These are phyloP conservation scores for Drechslerella coelobrocha DNA, from an alignment of 2,329 filamentous ascomycete genomes.

Conservation along the genomic window DNA sequence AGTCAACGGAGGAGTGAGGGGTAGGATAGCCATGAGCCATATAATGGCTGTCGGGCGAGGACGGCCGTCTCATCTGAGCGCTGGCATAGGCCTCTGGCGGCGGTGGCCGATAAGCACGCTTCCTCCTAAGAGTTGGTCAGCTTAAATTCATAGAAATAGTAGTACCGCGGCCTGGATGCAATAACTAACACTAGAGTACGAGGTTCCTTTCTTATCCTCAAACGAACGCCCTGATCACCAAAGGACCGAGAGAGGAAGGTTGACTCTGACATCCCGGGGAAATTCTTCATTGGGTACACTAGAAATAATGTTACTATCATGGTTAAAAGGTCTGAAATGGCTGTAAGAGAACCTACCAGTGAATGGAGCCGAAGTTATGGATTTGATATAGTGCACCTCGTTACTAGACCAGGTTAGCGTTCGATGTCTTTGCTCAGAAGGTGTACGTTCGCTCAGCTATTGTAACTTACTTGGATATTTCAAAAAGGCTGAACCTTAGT, in stretches of 20 bases:
- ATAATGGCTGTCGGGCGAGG: conserved; percentile 43
- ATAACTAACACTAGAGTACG: conserved; percentile 60
- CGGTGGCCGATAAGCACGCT: conserved; percentile 45
- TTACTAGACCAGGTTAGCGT: conserved; percentile 52
- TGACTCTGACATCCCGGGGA: conserved; percentile 80
- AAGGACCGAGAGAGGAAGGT: conserved; percentile 81
- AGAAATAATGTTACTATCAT: conserved; percentile 38
- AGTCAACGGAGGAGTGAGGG: conserved; percentile 43
- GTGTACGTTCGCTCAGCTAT: conserved; percentile 55
- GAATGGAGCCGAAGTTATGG: conserved; percentile 71
- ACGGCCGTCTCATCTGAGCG: conserved; percentile 40
- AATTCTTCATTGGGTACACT: conserved; percentile 69
- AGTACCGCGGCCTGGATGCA: neutral
- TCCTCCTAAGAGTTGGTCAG: conserved; percentile 32
- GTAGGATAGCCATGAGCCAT: conserved; percentile 46
- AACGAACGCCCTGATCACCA: conserved; percentile 82
- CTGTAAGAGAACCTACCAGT: conserved; percentile 63
- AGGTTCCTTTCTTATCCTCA: conserved; percentile 83
- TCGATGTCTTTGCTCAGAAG: conserved; percentile 52
- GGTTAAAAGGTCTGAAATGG: neutral
- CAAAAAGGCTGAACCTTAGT: conserved; percentile 78
- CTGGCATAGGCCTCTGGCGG: conserved; percentile 47
- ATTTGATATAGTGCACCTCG: conserved; percentile 64
- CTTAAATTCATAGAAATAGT: neutral
- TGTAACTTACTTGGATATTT: conserved; percentile 63